Evolutionary conservation across 768 basidiomycete species (phyloP).

Genomic region (Harrya chromipes): DNA sequence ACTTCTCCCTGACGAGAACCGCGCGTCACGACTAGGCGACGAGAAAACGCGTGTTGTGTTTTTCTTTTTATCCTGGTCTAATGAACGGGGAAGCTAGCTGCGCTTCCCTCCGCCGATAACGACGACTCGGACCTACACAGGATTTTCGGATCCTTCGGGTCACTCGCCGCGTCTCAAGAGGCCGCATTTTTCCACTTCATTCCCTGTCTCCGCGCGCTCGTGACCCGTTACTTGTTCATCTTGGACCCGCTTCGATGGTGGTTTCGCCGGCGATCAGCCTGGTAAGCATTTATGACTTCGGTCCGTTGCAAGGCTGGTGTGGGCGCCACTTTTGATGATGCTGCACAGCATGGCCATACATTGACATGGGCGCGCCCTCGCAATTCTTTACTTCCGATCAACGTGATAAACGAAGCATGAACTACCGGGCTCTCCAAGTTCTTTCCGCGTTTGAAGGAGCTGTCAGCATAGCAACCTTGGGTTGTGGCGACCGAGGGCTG

Average conservation of each 20-base stretch:
- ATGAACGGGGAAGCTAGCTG: not conserved
- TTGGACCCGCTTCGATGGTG: not conserved
- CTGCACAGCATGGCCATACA: slow-evolving; percentile 15
- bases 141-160: not conserved
- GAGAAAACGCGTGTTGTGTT: not conserved
- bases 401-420: not conserved
- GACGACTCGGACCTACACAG: not conserved
- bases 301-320: too few relatives aligned
- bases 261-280: not conserved
- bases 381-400: not conserved
- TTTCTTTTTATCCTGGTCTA: not conserved
- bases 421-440: slow-evolving; percentile 1
- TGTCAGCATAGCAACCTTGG: too few relatives aligned
- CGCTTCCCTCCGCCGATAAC: not conserved
- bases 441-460: not conserved
- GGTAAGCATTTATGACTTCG: too few relatives aligned
- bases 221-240: not conserved
- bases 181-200: not conserved
- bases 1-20: not conserved
- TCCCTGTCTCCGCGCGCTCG: not conserved
- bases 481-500: too few relatives aligned
- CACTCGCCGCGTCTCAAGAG: not conserved
- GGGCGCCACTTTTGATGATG: too few relatives aligned
- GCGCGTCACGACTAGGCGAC: not conserved
- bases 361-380: not conserved